These are phyloP conservation scores for Parastagonospora avenae DNA, from an alignment of 2,329 filamentous ascomycete species.

Conservation along the genomic window DNA sequence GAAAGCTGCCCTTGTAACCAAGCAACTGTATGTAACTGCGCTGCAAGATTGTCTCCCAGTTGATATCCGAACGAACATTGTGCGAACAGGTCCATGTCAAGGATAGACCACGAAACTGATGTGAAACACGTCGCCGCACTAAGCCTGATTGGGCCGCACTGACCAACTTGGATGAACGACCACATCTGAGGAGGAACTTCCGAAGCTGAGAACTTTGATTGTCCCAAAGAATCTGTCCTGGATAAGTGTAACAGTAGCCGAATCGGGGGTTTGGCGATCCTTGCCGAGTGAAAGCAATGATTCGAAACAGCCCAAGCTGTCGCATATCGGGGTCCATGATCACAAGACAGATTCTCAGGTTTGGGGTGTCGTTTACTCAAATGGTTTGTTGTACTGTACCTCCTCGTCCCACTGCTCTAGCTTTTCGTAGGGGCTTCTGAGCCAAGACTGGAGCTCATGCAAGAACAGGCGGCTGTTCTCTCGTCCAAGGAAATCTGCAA, in stretches of 20 bases:
- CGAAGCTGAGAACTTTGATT: too few species aligned
- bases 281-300: background rate
- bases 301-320: background rate
- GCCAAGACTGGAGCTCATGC: slow-evolving; percentile 82
- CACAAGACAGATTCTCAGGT: background rate
- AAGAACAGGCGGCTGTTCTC: slow-evolving; percentile 76
- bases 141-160: background rate
- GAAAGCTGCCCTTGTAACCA: background rate
- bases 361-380: slow-evolving; percentile 3
- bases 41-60: background rate
- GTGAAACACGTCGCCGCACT: background rate
- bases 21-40: too few species aligned
- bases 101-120: slow-evolving; percentile 2
- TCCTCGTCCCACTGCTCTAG: slow-evolving; percentile 79
- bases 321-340: background rate
- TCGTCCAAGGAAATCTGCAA: slow-evolving; percentile 77
- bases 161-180: background rate
- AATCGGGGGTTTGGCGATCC: background rate
- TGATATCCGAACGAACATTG: background rate
- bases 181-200: background rate
- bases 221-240: too few species aligned
- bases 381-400: slow-evolving; percentile 68
- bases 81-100: background rate
- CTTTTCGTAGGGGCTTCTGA: slow-evolving; percentile 77
- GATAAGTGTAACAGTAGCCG: background rate